Percentiles rank a stretch among this genome's conserved stretches.
Evolutionary conservation across 1,284 basidiomycete species (phyloP).

Genomic region (Rhodotorula glutinis): DNA sequence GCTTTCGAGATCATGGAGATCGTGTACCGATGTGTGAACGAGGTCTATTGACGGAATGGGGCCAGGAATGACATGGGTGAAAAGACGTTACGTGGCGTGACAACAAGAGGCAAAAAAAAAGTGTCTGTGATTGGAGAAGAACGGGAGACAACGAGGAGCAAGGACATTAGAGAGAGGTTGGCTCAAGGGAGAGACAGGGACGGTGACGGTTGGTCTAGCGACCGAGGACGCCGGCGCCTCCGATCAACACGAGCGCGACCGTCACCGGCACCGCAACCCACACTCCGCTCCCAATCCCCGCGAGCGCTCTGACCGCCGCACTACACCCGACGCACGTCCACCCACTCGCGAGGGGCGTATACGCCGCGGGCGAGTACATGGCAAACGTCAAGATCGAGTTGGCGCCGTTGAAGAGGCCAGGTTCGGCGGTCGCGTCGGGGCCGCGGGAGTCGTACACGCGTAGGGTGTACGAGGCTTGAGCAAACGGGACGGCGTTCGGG

Average conservation of each 20-base stretch:
- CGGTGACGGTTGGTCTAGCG: conserved; percentile 3
- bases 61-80: no score
- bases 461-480: conserved; percentile 69
- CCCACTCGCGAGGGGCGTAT: conserved; percentile 61
- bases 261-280: conserved; percentile 34
- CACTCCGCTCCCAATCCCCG: conserved; percentile 1
- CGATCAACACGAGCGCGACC: conserved; percentile 33
- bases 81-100: no score
- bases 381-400: conserved; percentile 74
- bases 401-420: conserved; percentile 63
- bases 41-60: no score
- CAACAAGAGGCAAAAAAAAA: not conserved
- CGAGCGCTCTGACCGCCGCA: conserved; percentile 8
- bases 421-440: conserved; percentile 56
- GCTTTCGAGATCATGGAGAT: no score
- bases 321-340: conserved; percentile 38
- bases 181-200: no score
- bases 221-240: conserved; percentile 34
- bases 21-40: no score
- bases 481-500: conserved; percentile 65
- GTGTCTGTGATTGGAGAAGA: conserved; percentile 9
- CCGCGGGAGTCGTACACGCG: conserved; percentile 77
- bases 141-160: no score
- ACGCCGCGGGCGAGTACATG: conserved; percentile 74
- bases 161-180: no score